phyloP scores from a whole-genome alignment of 441 rosid genomes.

The Macaranga tanarius region DNA sequence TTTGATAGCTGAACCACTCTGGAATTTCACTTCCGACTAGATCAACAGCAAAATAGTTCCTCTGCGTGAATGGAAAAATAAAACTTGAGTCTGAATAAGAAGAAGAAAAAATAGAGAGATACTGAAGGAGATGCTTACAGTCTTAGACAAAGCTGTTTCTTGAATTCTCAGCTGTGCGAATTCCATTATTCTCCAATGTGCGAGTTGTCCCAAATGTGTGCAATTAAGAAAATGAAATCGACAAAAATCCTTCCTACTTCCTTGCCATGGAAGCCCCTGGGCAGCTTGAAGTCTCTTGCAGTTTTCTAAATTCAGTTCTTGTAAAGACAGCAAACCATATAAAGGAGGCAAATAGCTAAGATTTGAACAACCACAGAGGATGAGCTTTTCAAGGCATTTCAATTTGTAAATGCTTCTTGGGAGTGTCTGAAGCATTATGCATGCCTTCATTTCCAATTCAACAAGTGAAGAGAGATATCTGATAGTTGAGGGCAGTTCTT shows the following conservation, averaged over 20 bases:
- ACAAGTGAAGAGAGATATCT: neutral
- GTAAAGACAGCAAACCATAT: neutral
- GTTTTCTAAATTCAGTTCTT: neutral
- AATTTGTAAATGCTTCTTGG: neutral
- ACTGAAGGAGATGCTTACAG: neutral
- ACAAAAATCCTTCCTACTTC: too few species aligned
- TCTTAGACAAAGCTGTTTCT: neutral
- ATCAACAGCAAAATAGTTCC: neutral
- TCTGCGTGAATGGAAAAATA: neutral
- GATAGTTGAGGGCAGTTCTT: too few species aligned
- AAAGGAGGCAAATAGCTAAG: neutral
- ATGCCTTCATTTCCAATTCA: neutral
- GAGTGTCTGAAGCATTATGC: neutral
- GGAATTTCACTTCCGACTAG: neutral
- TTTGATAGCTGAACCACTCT: neutral
- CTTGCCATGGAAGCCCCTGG: neutral
- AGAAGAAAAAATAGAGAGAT: neutral
- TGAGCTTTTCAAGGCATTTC: conserved; percentile 1
- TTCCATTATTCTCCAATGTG: neutral
- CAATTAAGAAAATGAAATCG: neutral
- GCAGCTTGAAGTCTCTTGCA: neutral
- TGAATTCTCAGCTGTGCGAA: too few species aligned
- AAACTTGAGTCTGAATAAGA: too few species aligned
- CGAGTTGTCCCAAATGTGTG: neutral
- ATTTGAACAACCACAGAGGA: neutral